Evolutionary conservation across 1,139 yeast species (phyloP), one percentile per base, ranked within the genome.

Genomic region (Yamadazyma siamensis): DNA sequence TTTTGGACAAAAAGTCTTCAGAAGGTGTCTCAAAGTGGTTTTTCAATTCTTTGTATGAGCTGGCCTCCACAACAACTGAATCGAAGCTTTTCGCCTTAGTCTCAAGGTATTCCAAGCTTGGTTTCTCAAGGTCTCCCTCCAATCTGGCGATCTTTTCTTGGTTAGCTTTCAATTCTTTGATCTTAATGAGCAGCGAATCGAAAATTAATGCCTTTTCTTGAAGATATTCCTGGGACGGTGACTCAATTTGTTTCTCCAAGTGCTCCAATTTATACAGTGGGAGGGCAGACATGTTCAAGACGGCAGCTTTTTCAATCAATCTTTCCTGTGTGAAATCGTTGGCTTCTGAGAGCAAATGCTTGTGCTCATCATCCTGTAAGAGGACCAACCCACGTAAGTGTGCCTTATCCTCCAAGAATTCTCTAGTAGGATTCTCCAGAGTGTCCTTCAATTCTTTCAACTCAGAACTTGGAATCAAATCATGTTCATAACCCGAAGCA

Each of bases 141-240:
- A 50, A 23, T 18, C 10, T 10, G 7, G 20, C 7, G 10, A 18
- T 7, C 10, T 18, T 18, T n/a, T n/a, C n/a, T n/a, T n/a, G n/a
- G n/a, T n/a, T n/a, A 3, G 19, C 26, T 4, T 39, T 36, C 21
- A 45, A 54, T 6, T 59, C 63, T 7, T 40, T 39, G 3, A 32
- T 42, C 2, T 49, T 33, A 27, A 71, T 23, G 3, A 71, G 37
- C 6, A 45, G 45, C 21, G 54, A 49, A 2, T 62, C 62, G 11
- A 50, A 33, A 13, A 38, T 43, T 2, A 38, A 28, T 1, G 75
- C 71, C 31, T 57, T 56, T 5, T 49, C 50, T 8, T 40, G 44
- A 13, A 74, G 43, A 32, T 60, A 61, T 6, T 62, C 55, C 11
- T 49, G 26, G 2, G 50, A 30, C 5, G 71, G 65, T 13, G 29